Base-by-base conservation (phyloP, 2,329 filamentous ascomycete species). In the Fusarium mexicanum region DNA sequence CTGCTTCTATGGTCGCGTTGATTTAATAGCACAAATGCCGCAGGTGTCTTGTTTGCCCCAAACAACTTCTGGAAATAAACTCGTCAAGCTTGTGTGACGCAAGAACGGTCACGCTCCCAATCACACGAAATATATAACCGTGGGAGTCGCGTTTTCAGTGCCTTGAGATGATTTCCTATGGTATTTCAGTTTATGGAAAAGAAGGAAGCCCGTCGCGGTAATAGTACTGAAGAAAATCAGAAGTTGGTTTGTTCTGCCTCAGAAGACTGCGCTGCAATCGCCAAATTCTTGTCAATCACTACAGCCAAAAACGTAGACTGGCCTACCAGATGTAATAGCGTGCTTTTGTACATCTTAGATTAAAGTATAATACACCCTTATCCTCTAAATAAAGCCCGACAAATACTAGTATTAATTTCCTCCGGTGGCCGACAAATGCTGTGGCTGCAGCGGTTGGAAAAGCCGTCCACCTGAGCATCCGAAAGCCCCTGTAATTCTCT, bases 261-360 rank as follows among this genome's bases (percentile, higher is more conserved):
- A 14, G 5, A 10, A 29, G 24, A 47, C 18, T 47, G 3, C 0
- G 18, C 18, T 11, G 24, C 24, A 47, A 47, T 20, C 12, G 8
- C 12, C 8, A 29, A 5, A 47, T 8, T 22, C 12, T 29, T 47
- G 13, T 47, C 8, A 22, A 47, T 47, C 46, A 47, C 13, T 3
- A 47, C 24, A 29, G 1, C 18, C 29, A 47, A 13, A 47, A 29
- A 11, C 24, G 6, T 22, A 47, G 24, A 5, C 18, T 47, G 13
- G 18, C 46, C 18, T 3, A 11, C 26, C 44, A 29, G 6, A 18
- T 9, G 4, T 16, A 3, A 16, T 16, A 29, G 9, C 4, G 3
- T 22, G 7, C 6, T 11, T 29, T 11, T 22, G 4, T 8, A 47
- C 26, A 1, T 47, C 4, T 4, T 16, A 6, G 0, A 11, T 22